phyloP scores from a whole-genome alignment of 108 stramenopile species.

The Skeletonema tropicum region DNA sequence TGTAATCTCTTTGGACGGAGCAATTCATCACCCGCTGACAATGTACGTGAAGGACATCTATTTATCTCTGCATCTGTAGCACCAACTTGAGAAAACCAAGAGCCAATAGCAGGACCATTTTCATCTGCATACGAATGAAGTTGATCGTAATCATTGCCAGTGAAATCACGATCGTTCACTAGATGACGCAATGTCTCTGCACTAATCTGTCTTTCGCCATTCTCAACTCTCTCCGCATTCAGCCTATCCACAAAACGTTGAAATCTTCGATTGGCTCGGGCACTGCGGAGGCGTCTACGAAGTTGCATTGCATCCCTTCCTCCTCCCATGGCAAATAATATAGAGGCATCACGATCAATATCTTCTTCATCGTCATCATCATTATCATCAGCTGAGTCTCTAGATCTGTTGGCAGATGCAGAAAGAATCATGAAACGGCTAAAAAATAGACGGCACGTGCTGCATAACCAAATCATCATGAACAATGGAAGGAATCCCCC shows the following conservation, averaged over 20 bases:
- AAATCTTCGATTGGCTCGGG: slow-evolving; percentile 20
- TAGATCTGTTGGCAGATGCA: not conserved
- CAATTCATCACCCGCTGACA: slow-evolving; percentile 41
- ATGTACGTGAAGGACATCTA: slow-evolving; percentile 47
- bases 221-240: slow-evolving; percentile 44
- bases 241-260: slow-evolving; percentile 43
- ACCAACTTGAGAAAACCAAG: slow-evolving; percentile 43
- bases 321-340: slow-evolving; percentile 6
- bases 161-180: slow-evolving; percentile 45
- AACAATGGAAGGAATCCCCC: slow-evolving; percentile 5
- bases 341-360: not conserved
- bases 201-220: slow-evolving; percentile 52
- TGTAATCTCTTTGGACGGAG: slow-evolving; percentile 1
- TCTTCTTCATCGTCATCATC: slow-evolving; percentile 1
- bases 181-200: slow-evolving; percentile 49
- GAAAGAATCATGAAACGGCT: not conserved
- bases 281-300: slow-evolving; percentile 12
- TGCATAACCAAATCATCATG: slow-evolving; percentile 2
- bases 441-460: not conserved
- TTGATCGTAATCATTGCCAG: slow-evolving; percentile 57
- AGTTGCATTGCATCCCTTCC: slow-evolving; percentile 10
- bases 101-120: slow-evolving; percentile 51
- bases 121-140: slow-evolving; percentile 52
- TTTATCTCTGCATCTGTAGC: slow-evolving; percentile 56
- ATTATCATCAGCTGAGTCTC: slow-evolving; percentile 2